Percentiles rank a stretch among this genome's conserved stretches.
These are phyloP conservation scores for Apophysomyces trapeziformis DNA, from an alignment of 371 early-diverging fungal genomes.

Conservation along the genomic window DNA sequence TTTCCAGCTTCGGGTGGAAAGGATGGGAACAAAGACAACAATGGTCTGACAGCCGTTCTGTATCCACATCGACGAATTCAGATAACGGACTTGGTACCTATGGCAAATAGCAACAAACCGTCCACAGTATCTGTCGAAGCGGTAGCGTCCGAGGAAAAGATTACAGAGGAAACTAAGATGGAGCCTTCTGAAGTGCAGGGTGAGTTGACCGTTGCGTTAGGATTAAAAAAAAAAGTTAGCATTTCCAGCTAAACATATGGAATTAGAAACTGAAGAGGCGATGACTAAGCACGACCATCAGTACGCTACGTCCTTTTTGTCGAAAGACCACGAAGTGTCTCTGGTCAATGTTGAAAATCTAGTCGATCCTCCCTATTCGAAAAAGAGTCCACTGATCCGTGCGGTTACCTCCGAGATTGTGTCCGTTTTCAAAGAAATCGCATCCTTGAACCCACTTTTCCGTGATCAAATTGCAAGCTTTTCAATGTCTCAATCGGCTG, in stretches of 20 bases:
- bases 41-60: constrained; percentile 90
- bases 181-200: constrained; percentile 24
- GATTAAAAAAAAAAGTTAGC: not conserved
- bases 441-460: constrained; percentile 90
- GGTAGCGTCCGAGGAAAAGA: constrained; percentile 6
- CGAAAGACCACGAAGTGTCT: constrained; percentile 77
- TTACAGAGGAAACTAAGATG: constrained; percentile 28
- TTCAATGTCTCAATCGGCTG: constrained; percentile 93
- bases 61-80: constrained; percentile 94
- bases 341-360: constrained; percentile 87
- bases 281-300: constrained; percentile 32
- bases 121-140: constrained; percentile 19
- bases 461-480: constrained; percentile 97
- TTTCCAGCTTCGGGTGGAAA: constrained; percentile 76
- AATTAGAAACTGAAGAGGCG: constrained; percentile 20
- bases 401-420: constrained; percentile 97
- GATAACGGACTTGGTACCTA: constrained; percentile 71
- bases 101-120: constrained; percentile 17
- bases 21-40: constrained; percentile 60
- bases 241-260: constrained; percentile 10
- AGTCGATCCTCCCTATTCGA: constrained; percentile 81
- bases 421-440: constrained; percentile 94
- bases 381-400: constrained; percentile 83
- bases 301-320: constrained; percentile 60
- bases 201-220: not conserved